Conservation (phyloP, 1,284 basidiomycete species). For the Exobasidium cylindrosporum region DNA sequence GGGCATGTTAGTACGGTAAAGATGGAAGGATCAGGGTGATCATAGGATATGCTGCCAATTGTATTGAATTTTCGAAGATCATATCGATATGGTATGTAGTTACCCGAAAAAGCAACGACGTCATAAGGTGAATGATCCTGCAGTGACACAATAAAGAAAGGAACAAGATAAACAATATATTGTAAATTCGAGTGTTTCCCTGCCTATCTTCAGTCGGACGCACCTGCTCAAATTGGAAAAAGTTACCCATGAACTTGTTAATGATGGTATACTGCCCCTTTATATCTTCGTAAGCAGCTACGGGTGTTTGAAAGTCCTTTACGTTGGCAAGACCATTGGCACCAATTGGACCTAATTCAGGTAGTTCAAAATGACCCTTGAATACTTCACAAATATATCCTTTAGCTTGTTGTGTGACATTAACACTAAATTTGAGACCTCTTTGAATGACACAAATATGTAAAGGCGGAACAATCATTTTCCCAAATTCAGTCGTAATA, state of each 20-base stretch:
- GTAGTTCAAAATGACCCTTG: slow-evolving; percentile 66
- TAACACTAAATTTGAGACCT: slow-evolving; percentile 67
- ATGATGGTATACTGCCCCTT: slow-evolving; percentile 57
- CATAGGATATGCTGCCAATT: slow-evolving; percentile 66
- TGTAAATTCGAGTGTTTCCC: too few species aligned
- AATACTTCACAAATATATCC: slow-evolving; percentile 58
- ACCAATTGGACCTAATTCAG: slow-evolving; percentile 68
- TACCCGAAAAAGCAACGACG: slow-evolving; percentile 66
- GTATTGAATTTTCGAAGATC: slow-evolving; percentile 67
- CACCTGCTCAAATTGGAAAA: slow-evolving; percentile 64
- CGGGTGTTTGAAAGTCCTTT: slow-evolving; percentile 66
- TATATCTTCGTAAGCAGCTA: slow-evolving; percentile 67
- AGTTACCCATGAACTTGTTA: slow-evolving; percentile 63
- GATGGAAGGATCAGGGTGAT: slow-evolving; percentile 53
- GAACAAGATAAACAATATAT: too few species aligned
- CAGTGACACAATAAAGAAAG: slow-evolving; percentile 11
- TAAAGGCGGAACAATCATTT: slow-evolving; percentile 67
- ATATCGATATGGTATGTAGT: slow-evolving; percentile 72
- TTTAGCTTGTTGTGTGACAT: slow-evolving; percentile 22
- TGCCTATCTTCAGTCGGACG: too few species aligned
- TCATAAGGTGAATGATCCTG: slow-evolving; percentile 70
- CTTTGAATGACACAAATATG: slow-evolving; percentile 67
- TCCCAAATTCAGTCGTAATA: slow-evolving; percentile 70
- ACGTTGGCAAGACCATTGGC: slow-evolving; percentile 56
- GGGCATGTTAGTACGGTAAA: slow-evolving; percentile 44